Base-by-base conservation (phyloP, 805 yeast genomes). In the Limtongia smithiae region DNA sequence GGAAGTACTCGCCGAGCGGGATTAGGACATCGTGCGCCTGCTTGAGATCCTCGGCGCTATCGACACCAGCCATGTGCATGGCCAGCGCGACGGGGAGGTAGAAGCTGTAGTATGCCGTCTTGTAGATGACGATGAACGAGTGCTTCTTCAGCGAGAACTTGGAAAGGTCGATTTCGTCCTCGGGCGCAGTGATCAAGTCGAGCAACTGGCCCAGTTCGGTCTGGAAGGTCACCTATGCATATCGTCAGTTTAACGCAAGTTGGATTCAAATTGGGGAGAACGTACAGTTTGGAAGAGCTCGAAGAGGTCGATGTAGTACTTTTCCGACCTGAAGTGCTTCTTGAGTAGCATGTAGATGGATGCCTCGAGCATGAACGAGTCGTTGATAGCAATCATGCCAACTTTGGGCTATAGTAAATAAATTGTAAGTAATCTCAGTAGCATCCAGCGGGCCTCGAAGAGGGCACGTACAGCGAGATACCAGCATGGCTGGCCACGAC, bases 401-500 rank as follows among this genome's bases (percentile, higher is more conserved):
- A 93, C 96, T 34, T 80, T 80, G 31, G 69, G 68, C 59, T 78
- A 81, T 65, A 18, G 8, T 65, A 3, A n/a, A 20, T 17, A 41
- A 22, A 27, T 15, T n/a, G 37, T 8, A 31, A 4, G 30, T 21
- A 27, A 18, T 27, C 14, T 28, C 9, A 27, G 4, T 7, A 14
- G 15, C 2, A 17, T n/a, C 12, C 17, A n/a, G 3, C 3, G 31
- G 3, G 8, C 31, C 17, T 20, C 17, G 11, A 5, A 34, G 15
- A 17, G 2, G 17, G 17, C 18, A 36, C 53, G 9, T 43, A 55
- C 59, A 31, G 49, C 55, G 18, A 76, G 81, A 75, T 89, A 93
- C 98, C 98, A 93, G 71, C 98, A 93, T 59, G 96, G 93, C 71
- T 91, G 97, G 52, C 97, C 98, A 69, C 98, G 83, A 77, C 98